These are phyloP conservation scores for Luvunga scandens DNA, from an alignment of 345 rosid genomes.

Conservation along the genomic window DNA sequence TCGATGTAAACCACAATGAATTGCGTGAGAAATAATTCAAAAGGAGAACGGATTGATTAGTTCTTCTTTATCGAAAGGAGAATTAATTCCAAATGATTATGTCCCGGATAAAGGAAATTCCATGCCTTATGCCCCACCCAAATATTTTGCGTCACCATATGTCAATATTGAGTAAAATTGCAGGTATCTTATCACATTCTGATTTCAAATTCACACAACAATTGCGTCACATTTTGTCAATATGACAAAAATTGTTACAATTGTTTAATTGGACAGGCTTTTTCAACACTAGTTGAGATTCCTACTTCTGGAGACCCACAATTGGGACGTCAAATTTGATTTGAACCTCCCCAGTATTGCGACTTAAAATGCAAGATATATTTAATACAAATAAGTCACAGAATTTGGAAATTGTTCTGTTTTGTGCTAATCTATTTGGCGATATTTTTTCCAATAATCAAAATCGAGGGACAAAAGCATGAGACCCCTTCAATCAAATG, in stretches of 20 bases:
- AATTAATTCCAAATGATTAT: slow-evolving; percentile 10
- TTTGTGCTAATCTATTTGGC: background rate
- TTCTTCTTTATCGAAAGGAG: background rate
- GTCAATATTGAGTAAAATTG: background rate
- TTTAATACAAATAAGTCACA: background rate
- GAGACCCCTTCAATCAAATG: background rate
- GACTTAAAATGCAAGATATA: too few relatives aligned
- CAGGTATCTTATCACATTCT: background rate
- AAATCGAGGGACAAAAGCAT: background rate
- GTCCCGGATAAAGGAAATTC: slow-evolving; percentile 1
- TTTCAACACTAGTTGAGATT: background rate
- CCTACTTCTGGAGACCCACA: background rate
- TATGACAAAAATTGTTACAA: background rate
- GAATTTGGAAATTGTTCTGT: background rate
- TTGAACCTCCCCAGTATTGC: background rate
- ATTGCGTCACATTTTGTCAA: too few relatives aligned
- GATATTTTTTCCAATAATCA: background rate
- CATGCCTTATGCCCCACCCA: background rate
- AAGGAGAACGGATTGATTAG: background rate
- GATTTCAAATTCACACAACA: background rate
- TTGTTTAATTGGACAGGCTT: background rate
- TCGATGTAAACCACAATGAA: background rate
- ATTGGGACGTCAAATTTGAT: background rate
- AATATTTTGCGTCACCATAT: background rate
- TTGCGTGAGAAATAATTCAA: background rate